Percentiles rank a stretch among this genome's conserved stretches.
phyloP scores from a whole-genome alignment of 2,329 filamentous ascomycete species.

The Aureobasidium sp. region DNA sequence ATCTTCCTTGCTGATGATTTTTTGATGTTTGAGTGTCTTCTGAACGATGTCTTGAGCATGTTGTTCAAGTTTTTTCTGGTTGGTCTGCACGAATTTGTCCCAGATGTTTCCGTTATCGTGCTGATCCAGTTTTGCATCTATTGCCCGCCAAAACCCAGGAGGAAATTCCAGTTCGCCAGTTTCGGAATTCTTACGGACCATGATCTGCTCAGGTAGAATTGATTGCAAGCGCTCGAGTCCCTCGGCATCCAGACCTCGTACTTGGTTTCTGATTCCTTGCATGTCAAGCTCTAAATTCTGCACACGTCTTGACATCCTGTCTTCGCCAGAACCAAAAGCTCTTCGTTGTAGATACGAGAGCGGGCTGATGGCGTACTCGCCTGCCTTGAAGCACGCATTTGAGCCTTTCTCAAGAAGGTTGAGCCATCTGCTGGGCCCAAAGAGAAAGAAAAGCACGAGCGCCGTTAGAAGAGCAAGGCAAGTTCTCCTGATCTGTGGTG shows the following conservation, averaged over 20 bases:
- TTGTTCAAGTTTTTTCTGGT: slow-evolving; percentile 34
- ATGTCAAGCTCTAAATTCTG: slow-evolving; percentile 2
- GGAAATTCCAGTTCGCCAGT: slow-evolving; percentile 48
- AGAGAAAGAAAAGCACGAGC: not conserved
- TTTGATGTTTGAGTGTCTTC: slow-evolving; percentile 9
- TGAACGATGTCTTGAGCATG: slow-evolving; percentile 15
- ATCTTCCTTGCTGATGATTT: slow-evolving; percentile 16
- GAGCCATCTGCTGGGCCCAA: not conserved
- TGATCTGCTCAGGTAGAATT: slow-evolving; percentile 48
- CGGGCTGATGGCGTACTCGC: slow-evolving; percentile 1
- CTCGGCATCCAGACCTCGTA: slow-evolving; percentile 1
- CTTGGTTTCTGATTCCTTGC: slow-evolving; percentile 2
- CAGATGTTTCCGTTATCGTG: slow-evolving; percentile 30
- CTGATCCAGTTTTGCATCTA: slow-evolving; percentile 46
- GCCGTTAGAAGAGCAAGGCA: slow-evolving; percentile 1
- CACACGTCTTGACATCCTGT: not conserved
- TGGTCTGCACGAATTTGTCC: slow-evolving; percentile 22
- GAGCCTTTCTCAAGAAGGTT: not conserved
- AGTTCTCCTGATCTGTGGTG: not conserved
- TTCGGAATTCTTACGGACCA: slow-evolving; percentile 41
- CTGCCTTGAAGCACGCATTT: not conserved
- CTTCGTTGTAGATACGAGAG: not conserved
- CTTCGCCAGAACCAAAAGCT: not conserved
- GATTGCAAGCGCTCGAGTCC: slow-evolving; percentile 32
- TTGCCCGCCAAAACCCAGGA: slow-evolving; percentile 56